These are phyloP conservation scores for Rhodotorula babjevae DNA, from an alignment of 768 basidiomycete species.

Conservation along the genomic window DNA sequence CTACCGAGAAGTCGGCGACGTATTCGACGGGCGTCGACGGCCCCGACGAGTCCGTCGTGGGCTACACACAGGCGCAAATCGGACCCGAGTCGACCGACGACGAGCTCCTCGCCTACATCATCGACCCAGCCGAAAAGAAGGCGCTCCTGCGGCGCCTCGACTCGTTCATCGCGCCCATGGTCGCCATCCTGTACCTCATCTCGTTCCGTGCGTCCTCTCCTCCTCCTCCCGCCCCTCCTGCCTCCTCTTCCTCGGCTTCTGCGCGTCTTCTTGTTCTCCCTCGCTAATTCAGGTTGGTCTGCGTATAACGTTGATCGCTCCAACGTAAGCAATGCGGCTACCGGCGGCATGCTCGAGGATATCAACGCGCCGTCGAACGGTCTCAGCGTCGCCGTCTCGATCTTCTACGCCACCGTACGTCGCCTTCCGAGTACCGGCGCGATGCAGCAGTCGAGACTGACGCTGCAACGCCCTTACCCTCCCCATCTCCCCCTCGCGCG, in stretches of 20 bases:
- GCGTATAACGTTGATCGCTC: neutral
- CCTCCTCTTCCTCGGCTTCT: no score
- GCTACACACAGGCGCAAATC: neutral
- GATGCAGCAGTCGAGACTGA: no score
- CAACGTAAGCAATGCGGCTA: neutral
- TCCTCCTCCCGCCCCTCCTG: neutral
- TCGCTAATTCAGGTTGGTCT: no score
- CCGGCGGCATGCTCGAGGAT: constrained; percentile 12
- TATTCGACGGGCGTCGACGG: neutral
- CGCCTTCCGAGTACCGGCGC: no score
- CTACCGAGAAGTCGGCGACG: neutral
- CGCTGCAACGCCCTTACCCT: no score
- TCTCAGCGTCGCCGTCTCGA: constrained; percentile 4
- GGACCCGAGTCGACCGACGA: constrained; percentile 10
- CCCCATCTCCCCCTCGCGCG: no score
- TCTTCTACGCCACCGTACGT: constrained; percentile 22
- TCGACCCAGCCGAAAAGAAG: constrained; percentile 14
- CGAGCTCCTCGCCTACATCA: constrained; percentile 8
- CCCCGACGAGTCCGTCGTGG: neutral
- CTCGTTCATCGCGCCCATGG: constrained; percentile 23
- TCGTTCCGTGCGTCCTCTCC: neutral
- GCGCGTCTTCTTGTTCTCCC: neutral
- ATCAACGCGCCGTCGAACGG: constrained; percentile 21
- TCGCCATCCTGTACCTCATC: constrained; percentile 12
- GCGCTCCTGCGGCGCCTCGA: constrained; percentile 19